Base-by-base conservation (phyloP, 2,329 filamentous ascomycete species). In the Pseudonectria buxi region DNA sequence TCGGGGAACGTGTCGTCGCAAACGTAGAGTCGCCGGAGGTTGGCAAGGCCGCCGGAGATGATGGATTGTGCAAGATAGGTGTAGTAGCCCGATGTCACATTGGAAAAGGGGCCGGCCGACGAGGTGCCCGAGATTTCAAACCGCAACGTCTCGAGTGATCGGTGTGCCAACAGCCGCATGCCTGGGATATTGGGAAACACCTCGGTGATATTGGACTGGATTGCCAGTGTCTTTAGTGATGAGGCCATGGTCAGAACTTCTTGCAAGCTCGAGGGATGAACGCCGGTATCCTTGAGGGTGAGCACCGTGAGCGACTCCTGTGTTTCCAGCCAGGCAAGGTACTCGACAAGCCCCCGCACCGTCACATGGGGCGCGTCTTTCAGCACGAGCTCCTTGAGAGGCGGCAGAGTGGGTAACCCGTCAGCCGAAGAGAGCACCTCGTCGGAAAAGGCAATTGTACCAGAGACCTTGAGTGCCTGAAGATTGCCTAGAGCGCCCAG, bases 21-120 rank as follows among this genome's bases (percentile, higher is more conserved):
- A 13, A 95, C 90, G 56, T 94, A 95, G 7, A 96, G 74, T 14
- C 81, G 76, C 25, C 72, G 72, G 7, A 96, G 71, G 25, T 73
- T 75, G 1, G 88, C 87, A 7, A 96, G 71, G 7, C 78, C 75
- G 43, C 82, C 83, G 12, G 78, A 74, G 41, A 92, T 76, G 24
- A 96, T 75, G 0, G 86, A 94, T n/a, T 76, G 76, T 16, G 86
- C 81, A 14, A 96, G 76, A 60, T 95, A 95, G 41, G 78, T 76
- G 61, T 95, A 94, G 64, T 95, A 94, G 13, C 72, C 73, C 9
- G 67, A 61, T 1, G 72, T 72, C 15, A 72, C 64, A 41, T 62
- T 68, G 7, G 69, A 63, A 41, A 77, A 83, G 10, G 79, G 70
- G 14, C 78, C 75, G 1, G 75, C 65, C 4, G 67, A 58, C 0